These are phyloP conservation scores for Uronychia setigera DNA, from an alignment of 73 alveolate species.

Conservation along the genomic window DNA sequence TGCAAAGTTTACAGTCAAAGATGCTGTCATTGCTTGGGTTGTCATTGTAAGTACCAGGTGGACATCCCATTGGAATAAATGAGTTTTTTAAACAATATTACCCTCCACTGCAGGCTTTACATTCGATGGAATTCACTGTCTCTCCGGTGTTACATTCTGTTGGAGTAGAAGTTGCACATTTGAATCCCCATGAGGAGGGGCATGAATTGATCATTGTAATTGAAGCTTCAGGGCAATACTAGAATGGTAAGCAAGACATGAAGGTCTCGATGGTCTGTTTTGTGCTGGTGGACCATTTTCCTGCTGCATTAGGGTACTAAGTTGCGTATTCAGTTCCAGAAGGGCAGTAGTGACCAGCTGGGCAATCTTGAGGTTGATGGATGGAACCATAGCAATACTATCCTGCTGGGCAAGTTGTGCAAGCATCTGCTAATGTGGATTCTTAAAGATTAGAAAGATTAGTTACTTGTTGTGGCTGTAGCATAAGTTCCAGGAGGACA, in stretches of 20 bases:
- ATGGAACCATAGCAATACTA: slow-evolving; percentile 14
- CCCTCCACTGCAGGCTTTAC: slow-evolving; percentile 50
- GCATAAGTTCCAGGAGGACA: slow-evolving; percentile 71
- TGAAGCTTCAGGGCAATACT: too few relatives aligned
- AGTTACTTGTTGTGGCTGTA: slow-evolving; percentile 14
- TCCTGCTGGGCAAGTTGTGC: slow-evolving; percentile 75
- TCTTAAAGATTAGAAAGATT: not conserved
- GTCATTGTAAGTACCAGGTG: slow-evolving; percentile 47
- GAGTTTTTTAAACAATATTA: slow-evolving; percentile 30
- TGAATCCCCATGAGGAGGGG: too few relatives aligned
- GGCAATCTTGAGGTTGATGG: slow-evolving; percentile 24
- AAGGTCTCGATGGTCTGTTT: too few relatives aligned
- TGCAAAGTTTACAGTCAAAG: slow-evolving; percentile 34
- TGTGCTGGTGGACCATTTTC: too few relatives aligned
- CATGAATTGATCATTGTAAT: too few relatives aligned
- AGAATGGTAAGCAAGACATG: too few relatives aligned
- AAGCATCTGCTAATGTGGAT: slow-evolving; percentile 1
- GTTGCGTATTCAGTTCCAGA: slow-evolving; percentile 33
- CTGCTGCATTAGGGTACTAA: not conserved
- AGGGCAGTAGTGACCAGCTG: slow-evolving; percentile 65
- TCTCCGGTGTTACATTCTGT: too few relatives aligned
- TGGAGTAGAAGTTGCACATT: too few relatives aligned
- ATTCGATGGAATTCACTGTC: too few relatives aligned
- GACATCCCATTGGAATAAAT: slow-evolving; percentile 16
- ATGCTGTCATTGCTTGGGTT: slow-evolving; percentile 16